Base-by-base conservation (phyloP, 2,329 filamentous ascomycete genomes). In the Trichoderma semiorbis region DNA sequence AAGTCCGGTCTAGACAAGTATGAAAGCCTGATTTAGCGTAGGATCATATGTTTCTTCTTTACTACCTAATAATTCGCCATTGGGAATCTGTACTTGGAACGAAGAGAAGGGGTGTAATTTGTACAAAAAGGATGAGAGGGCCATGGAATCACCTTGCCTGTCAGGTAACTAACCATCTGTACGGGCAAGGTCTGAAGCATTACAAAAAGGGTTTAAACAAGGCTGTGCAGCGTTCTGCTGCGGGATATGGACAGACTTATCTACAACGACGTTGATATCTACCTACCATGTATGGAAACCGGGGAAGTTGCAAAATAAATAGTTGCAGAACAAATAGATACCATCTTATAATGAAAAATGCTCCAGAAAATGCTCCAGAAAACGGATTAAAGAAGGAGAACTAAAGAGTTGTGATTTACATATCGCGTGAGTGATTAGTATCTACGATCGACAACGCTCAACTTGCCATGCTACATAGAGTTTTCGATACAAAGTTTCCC, bases 1-100 rank as follows among this genome's bases (percentile, higher is more conserved):
- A 85, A 84, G 76, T 85, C 85, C 6, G 89, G 90, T 0, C 82
- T 92, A 80, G 89, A 91, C 80, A 90, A 90, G 81, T 92, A 92
- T 74, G 87, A 90, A 79, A 92, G 90, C 81, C 78, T 92, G 75
- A 79, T 92, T 75, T 92, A 82, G 77, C 72, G 50, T 34, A 34
- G 32, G 69, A 70, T 74, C 11, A 14, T 47, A n/a, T n/a, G n/a
- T 5, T 30, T 36, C 18, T 50, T 50, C 0, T 4, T 60, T 60
- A 21, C 18, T 6, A 30, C 4, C 18, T n/a, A 58, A 32, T 11
- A 58, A 58, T 11, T 1, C 1, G 3, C 18, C 3, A 60, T 32
- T 60, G 3, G 18, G 55, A 60, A 21, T 60, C 6, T 5, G 0
- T 14, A 21, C 11, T 53, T 21, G 30, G 18, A 32, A 60, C 7